Conservation (phyloP, 2,329 filamentous ascomycete genomes). For the Bisporella sp. region DNA sequence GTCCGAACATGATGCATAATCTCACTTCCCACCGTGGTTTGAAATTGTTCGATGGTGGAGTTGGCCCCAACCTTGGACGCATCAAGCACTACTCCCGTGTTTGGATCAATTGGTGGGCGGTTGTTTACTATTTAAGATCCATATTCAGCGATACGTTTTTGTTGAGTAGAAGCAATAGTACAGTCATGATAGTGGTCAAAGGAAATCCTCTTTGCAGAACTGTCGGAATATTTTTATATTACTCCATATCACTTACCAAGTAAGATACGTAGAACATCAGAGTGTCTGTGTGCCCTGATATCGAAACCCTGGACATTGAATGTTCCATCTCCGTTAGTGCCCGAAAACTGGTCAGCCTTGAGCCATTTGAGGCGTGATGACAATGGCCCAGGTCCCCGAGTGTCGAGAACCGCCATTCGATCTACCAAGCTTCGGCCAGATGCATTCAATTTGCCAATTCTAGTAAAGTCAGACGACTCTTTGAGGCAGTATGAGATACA, state of each 20-base stretch:
- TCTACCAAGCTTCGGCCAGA: slow-evolving; percentile 17
- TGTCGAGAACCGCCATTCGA: slow-evolving; percentile 21
- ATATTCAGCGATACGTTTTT: no score
- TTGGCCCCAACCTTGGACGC: slow-evolving; percentile 27
- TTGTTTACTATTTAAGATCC: slow-evolving; percentile 22
- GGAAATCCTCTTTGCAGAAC: no score
- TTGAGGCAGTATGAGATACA: slow-evolving; percentile 5
- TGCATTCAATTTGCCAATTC: slow-evolving; percentile 18
- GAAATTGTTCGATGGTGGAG: slow-evolving; percentile 31
- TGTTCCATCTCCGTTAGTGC: slow-evolving; percentile 19
- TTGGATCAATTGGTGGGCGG: slow-evolving; percentile 25
- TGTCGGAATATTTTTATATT: no score
- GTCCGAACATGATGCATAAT: slow-evolving; percentile 28
- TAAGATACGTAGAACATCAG: slow-evolving; percentile 22
- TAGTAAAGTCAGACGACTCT: slow-evolving; percentile 1
- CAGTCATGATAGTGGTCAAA: no score
- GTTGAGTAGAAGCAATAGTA: no score
- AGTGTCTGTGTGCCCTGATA: slow-evolving; percentile 19
- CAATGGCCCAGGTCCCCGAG: slow-evolving; percentile 14
- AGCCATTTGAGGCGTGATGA: slow-evolving; percentile 18
- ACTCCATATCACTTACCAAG: slow-evolving; percentile 6
- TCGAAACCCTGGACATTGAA: slow-evolving; percentile 30
- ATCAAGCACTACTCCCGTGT: slow-evolving; percentile 26
- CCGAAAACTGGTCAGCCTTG: slow-evolving; percentile 16
- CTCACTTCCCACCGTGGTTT: slow-evolving; percentile 17